Evolutionary conservation across 2,329 filamentous ascomycete species (phyloP), one percentile per base, ranked within the genome.

Genomic region (Fusarium euwallaceae): DNA sequence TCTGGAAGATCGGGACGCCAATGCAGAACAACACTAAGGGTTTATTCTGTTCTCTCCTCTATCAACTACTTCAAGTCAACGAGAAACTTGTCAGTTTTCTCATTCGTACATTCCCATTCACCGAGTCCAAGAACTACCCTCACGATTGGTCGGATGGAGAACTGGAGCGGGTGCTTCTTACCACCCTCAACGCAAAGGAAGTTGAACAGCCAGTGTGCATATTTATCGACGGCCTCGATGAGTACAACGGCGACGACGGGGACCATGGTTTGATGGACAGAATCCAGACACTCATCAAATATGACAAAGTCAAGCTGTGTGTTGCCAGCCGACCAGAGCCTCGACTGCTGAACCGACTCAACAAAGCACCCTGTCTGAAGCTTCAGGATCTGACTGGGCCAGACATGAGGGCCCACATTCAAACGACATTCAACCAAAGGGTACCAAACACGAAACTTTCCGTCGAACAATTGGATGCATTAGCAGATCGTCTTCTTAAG

Each of bases 201-300:
- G 14, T n/a, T 16, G 12, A 37, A 62, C 36, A 36, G 20, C 9
- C 37, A 10, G 6, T 67, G 6, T 67, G 65, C 22, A 48, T 67
- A 10, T 67, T 67, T 20, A 58, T 67, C 34, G 65, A 67, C 27
- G 65, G 65, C n/a, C 65, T 67, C 14, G 65, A 67, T n/a, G 65
- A 67, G 24, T 43, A 56, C 16, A 36, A 37, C 27, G 45, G 34
- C 10, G 20, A 59, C 3, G 59, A 67, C 27, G 58, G 37, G 9
- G 34, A 45, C 32, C 14, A 39, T 37, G 60, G 27, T 17, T 12
- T 53, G 48, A n/a, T 53, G 27, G 14, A 29, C 2, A 53, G 27
- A 53, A 32, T 53, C 16, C 48, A 24, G 27, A 32, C 4, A 32
- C 14, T 62, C 10, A n/a, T 27, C 16, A 4, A 22, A 20, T 24